A percentile compares a stretch with the other conserved stretches of the same genome.
phyloP scores from a whole-genome alignment of 2,329 filamentous ascomycete species.

The Tolypocladium amazonense region DNA sequence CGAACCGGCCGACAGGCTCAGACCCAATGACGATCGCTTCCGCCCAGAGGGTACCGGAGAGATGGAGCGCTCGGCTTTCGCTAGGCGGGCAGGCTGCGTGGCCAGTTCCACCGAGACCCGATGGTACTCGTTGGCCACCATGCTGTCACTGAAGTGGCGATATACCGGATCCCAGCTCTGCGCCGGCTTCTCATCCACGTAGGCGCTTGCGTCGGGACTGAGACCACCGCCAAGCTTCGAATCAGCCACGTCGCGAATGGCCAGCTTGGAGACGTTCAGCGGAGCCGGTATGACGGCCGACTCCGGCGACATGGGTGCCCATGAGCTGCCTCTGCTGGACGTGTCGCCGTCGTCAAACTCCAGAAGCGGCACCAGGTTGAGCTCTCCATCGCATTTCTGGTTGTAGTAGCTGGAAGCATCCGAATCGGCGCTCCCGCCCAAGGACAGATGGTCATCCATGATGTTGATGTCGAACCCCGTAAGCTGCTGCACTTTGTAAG shows the following conservation, averaged over 20 bases:
- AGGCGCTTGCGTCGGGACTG: background rate
- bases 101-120: conserved; percentile 21
- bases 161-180: conserved; percentile 9
- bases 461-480: conserved; percentile 27
- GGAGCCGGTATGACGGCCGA: conserved; percentile 4
- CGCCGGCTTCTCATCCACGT: conserved; percentile 3
- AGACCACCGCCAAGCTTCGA: background rate
- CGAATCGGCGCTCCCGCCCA: background rate
- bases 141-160: conserved; percentile 18
- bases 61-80: background rate
- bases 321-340: conserved; percentile 12
- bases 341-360: conserved; percentile 8
- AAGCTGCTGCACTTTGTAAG: conserved; percentile 29
- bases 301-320: conserved; percentile 9
- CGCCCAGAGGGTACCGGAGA: background rate
- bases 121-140: conserved; percentile 23
- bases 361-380: conserved; percentile 6
- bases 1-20: conserved; percentile 15
- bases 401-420: conserved; percentile 2
- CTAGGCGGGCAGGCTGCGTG: background rate
- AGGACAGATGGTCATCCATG: conserved; percentile 4
- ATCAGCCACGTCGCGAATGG: conserved; percentile 2
- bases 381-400: background rate
- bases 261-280: conserved; percentile 2
- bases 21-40: conserved; percentile 8